phyloP scores from a whole-genome alignment of 306 rosid genomes.

The Comarum palustre region DNA sequence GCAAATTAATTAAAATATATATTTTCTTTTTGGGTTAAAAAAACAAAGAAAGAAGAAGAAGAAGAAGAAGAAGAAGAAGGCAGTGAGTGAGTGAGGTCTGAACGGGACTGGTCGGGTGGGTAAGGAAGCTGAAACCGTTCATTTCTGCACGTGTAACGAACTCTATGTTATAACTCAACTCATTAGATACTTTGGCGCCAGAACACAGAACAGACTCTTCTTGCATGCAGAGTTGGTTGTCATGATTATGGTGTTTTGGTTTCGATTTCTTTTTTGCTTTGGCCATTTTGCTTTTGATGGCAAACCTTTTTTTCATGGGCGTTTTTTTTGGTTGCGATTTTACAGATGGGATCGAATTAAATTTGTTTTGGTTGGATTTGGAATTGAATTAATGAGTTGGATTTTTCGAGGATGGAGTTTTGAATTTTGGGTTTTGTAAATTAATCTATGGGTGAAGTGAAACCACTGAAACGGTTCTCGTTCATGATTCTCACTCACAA shows the following conservation, averaged over 20 bases:
- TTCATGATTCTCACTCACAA: neutral
- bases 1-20: conserved; percentile 5
- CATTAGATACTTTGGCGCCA: neutral
- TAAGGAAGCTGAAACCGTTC: conserved; percentile 17
- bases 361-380: neutral
- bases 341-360: neutral
- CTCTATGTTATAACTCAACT: neutral
- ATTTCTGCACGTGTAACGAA: conserved; percentile 43
- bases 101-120: conserved; percentile 23
- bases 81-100: conserved; percentile 46
- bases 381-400: neutral
- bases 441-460: neutral
- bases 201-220: neutral
- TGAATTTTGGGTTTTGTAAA: neutral
- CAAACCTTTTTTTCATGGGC: neutral
- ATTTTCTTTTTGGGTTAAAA: neutral
- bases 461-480: neutral
- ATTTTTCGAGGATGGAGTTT: neutral
- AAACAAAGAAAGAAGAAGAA: neutral
- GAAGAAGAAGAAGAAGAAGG: neutral
- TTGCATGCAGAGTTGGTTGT: neutral
- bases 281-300: neutral
- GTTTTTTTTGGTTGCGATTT: conserved; percentile 4
- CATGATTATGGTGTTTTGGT: neutral
- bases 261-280: neutral